These are phyloP conservation scores for Trichoderma asperellum DNA, from an alignment of 2,329 filamentous ascomycete genomes.

Conservation along the genomic window DNA sequence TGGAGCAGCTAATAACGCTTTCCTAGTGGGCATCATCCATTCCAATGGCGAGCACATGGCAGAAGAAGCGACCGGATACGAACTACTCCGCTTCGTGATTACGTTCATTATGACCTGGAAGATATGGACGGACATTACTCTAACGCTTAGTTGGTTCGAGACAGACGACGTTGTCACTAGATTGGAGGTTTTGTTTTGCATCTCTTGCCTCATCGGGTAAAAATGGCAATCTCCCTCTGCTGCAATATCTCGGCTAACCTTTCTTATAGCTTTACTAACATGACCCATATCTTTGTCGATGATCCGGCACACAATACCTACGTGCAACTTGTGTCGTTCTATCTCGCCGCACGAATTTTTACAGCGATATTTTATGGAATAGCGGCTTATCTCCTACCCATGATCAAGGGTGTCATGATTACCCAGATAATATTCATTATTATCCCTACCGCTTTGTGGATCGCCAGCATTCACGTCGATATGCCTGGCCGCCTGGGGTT, in stretches of 20 bases:
- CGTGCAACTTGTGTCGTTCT: conserved; percentile 62
- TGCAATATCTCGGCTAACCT: neutral
- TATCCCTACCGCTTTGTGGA: conserved; percentile 60
- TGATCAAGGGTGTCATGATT: conserved; percentile 61
- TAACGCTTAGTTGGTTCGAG: conserved; percentile 65
- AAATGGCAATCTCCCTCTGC: conserved; percentile 4
- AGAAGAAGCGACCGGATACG: conserved; percentile 57
- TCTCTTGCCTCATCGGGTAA: conserved; percentile 62
- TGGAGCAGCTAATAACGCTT: neutral
- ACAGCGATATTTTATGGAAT: conserved; percentile 52
- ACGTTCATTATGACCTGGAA: conserved; percentile 67
- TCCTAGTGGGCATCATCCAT: conserved; percentile 63
- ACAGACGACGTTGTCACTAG: conserved; percentile 63
- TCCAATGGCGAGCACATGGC: conserved; percentile 65
- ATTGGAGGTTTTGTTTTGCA: conserved; percentile 62
- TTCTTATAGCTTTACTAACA: conserved; percentile 58
- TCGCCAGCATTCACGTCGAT: conserved; percentile 60
- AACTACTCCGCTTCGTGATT: conserved; percentile 62
- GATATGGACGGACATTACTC: conserved; percentile 63
- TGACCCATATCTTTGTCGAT: conserved; percentile 58
- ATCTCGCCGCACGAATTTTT: conserved; percentile 61
- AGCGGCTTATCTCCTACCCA: conserved; percentile 55
- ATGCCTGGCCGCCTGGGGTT: conserved; percentile 59
- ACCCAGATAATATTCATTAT: conserved; percentile 49
- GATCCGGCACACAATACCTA: conserved; percentile 54